Conservation (phyloP, 140 eudicot genomes). For the Bidens hawaiensis region DNA sequence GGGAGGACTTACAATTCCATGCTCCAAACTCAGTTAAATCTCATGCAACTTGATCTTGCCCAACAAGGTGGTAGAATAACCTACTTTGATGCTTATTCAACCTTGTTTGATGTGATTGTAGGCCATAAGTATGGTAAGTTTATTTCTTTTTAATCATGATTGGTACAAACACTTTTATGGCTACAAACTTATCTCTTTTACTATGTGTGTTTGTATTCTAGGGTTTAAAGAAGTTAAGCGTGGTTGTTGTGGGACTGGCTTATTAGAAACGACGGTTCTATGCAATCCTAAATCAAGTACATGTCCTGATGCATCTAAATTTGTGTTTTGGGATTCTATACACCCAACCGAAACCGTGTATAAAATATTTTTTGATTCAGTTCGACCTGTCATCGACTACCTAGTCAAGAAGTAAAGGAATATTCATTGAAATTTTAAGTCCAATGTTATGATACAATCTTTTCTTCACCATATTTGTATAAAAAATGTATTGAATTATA, state of each 20-base stretch:
- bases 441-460: background rate
- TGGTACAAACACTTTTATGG: background rate
- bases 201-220: background rate
- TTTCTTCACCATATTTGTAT: background rate
- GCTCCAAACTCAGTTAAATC: constrained; percentile 37
- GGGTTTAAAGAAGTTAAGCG: constrained; percentile 44
- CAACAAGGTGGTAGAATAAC: constrained; percentile 34
- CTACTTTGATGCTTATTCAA: constrained; percentile 43
- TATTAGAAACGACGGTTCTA: constrained; percentile 35
- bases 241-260: constrained; percentile 71
- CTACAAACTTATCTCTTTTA: background rate
- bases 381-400: constrained; percentile 9
- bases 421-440: background rate
- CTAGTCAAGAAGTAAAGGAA: constrained; percentile 8
- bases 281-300: constrained; percentile 41
- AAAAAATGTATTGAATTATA: background rate
- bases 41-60: constrained; percentile 28
- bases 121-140: constrained; percentile 41
- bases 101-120: constrained; percentile 33
- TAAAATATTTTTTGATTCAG: constrained; percentile 29
- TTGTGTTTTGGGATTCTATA: constrained; percentile 58
- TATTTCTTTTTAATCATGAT: background rate
- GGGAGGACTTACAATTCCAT: constrained; percentile 45
- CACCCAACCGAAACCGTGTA: constrained; percentile 61
- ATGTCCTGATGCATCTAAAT: constrained; percentile 55